Evolutionary conservation across 129 eudicot species (phyloP).

Genomic region (Logfia minima): DNA sequence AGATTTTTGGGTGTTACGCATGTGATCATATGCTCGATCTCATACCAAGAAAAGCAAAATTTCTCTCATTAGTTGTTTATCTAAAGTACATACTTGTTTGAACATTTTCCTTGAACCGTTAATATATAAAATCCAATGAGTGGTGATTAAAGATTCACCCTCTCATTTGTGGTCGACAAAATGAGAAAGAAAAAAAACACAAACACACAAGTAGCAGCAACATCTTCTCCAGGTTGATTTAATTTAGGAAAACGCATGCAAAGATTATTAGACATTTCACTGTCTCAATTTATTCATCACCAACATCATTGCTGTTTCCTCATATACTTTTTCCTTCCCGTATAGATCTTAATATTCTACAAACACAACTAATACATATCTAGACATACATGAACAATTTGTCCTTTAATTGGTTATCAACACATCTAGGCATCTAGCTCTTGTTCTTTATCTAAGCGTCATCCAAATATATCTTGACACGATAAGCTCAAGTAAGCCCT

Average conservation of each 20-base stretch:
- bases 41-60: too few species aligned
- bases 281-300: conserved; percentile 32
- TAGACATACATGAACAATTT: not conserved
- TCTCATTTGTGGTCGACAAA: conserved; percentile 15
- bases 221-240: conserved; percentile 34
- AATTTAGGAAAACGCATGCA: conserved; percentile 39
- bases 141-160: not conserved
- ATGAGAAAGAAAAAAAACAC: not conserved
- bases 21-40: too few species aligned
- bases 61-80: too few species aligned
- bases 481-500: conserved; percentile 17
- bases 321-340: conserved; percentile 10
- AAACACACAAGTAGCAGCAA: conserved; percentile 5
- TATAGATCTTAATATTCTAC: not conserved
- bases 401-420: conserved; percentile 5
- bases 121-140: not conserved
- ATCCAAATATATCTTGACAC: conserved; percentile 11
- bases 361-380: not conserved
- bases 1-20: too few species aligned
- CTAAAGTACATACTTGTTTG: too few species aligned
- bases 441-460: conserved; percentile 2
- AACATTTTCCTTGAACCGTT: too few species aligned
- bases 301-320: conserved; percentile 44
- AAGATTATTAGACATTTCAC: conserved; percentile 40
- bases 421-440: not conserved